phyloP scores from a whole-genome alignment of 1,284 basidiomycete species.

The Tilletia setariae region DNA sequence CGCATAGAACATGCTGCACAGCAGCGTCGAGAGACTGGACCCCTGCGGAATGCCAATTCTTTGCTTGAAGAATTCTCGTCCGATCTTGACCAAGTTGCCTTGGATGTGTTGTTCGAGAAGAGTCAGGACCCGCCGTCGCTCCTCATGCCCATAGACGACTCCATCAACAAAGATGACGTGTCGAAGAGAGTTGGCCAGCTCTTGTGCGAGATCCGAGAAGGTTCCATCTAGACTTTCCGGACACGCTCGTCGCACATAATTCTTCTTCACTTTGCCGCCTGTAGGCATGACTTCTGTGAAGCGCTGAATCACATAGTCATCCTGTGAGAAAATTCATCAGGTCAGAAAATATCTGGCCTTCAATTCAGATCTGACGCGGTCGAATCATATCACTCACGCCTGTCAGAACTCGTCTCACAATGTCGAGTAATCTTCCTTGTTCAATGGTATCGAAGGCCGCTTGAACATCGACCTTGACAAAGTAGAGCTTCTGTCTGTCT shows the following conservation, averaged over 20 bases:
- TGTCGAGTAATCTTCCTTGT: slow-evolving; percentile 76
- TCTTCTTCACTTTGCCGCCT: slow-evolving; percentile 14
- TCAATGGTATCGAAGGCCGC: slow-evolving; percentile 96
- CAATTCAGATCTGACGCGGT: not conserved
- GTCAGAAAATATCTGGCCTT: not conserved
- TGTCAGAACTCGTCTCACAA: slow-evolving; percentile 60
- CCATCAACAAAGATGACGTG: slow-evolving; percentile 82
- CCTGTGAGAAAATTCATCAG: not conserved
- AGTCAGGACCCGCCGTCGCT: slow-evolving; percentile 64
- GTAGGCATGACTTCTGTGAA: slow-evolving; percentile 36
- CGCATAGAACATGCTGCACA: slow-evolving; percentile 81
- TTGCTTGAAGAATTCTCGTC: slow-evolving; percentile 74
- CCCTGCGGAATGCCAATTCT: slow-evolving; percentile 92
- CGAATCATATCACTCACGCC: not conserved
- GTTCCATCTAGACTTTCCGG: slow-evolving; percentile 67
- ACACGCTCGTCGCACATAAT: slow-evolving; percentile 31
- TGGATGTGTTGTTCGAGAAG: slow-evolving; percentile 84
- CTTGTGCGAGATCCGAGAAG: slow-evolving; percentile 63
- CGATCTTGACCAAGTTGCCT: slow-evolving; percentile 73
- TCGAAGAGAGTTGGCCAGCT: slow-evolving; percentile 63
- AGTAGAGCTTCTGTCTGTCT: slow-evolving; percentile 60
- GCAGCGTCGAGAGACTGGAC: slow-evolving; percentile 77
- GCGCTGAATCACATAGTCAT: slow-evolving; percentile 44
- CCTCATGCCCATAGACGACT: slow-evolving; percentile 64
- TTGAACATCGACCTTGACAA: slow-evolving; percentile 92